phyloP scores from a whole-genome alignment of 805 yeast genomes.

The Starmerella floricola region DNA sequence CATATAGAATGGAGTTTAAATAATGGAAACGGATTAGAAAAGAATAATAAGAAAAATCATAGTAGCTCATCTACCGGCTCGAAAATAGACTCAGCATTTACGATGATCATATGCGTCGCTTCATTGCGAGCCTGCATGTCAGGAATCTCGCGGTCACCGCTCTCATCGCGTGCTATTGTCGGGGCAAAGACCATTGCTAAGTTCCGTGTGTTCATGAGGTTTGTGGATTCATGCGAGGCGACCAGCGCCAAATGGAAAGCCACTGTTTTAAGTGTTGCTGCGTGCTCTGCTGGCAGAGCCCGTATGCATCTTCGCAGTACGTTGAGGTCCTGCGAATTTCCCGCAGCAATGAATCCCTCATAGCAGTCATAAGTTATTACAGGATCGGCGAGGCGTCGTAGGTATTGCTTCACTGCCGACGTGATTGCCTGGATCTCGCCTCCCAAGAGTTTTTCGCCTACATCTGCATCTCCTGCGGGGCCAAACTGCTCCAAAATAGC shows the following conservation, averaged over 20 bases:
- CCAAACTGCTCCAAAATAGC: slow-evolving; percentile 34
- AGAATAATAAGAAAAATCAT: not conserved
- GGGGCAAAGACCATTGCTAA: slow-evolving; percentile 92
- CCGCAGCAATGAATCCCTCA: slow-evolving; percentile 49
- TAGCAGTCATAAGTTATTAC: slow-evolving; percentile 61
- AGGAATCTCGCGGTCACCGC: slow-evolving; percentile 67
- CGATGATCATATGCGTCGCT: slow-evolving; percentile 56
- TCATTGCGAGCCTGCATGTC: slow-evolving; percentile 77
- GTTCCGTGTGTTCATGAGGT: slow-evolving; percentile 75
- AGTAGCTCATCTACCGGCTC: slow-evolving; percentile 11
- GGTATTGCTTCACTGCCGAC: slow-evolving; percentile 73
- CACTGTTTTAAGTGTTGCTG: slow-evolving; percentile 42
- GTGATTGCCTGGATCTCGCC: slow-evolving; percentile 82
- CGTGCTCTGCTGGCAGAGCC: slow-evolving; percentile 57
- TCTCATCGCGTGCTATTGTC: slow-evolving; percentile 64
- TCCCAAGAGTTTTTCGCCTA: slow-evolving; percentile 30
- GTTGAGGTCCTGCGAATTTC: slow-evolving; percentile 32
- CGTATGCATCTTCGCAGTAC: slow-evolving; percentile 38
- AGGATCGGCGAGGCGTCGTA: slow-evolving; percentile 76
- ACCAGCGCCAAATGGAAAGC: slow-evolving; percentile 56
- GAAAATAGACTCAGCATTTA: slow-evolving; percentile 19
- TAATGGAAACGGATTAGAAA: too few species aligned
- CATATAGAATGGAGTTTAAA: too few species aligned
- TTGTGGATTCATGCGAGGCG: slow-evolving; percentile 39
- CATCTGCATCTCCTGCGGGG: slow-evolving; percentile 15